Base-by-base conservation (phyloP, 1,284 basidiomycete species). In the Peniophora sp. region DNA sequence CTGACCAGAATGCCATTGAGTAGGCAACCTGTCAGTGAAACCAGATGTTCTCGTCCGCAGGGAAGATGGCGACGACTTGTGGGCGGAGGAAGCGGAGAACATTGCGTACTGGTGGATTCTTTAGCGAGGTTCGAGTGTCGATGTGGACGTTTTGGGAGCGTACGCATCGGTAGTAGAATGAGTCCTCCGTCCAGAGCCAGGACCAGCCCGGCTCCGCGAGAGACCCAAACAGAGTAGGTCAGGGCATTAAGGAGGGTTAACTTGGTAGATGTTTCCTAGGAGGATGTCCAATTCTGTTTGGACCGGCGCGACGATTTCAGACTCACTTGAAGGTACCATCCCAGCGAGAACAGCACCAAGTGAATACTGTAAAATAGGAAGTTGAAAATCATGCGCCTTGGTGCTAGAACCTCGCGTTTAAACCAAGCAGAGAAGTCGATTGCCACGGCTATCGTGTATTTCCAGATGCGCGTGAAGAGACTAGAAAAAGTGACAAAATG, bases 21-120 rank as follows among this genome's bases (percentile, higher is more conserved):
- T 94, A 94, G 11, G 92, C 92, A 39, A 92, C 89, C 62, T 94
- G 91, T 54, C 89, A 75, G 65, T 95, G 92, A 73, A 92, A 91
- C 91, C 89, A 92, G 61, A 93, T 85, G 61, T 90, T 91, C 71
- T 93, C 91, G 65, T 94, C 91, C 53, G 87, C 85, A 22, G 91
- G 90, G 72, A 93, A 83, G 48, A 89, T 69, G 80, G 85, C 86
- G 9, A 79, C 69, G 45, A 92, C 61, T 57, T 75, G 82, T 25
- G 91, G 92, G 35, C 92, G 83, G 56, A 93, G 67, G 56, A 89
- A 68, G 52, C 85, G 84, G 63, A 94, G 81, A 59, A 90, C 67
- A 63, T 92, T 93, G 60, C 91, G 85, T 53, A 92, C 65, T 16
- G 6, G 38, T n/a, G 38, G 12, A 16, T 6, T n/a, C 8, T 6